Evolutionary conservation across 2,329 filamentous ascomycete species (phyloP), one percentile per base, ranked within the genome.

Genomic region (Diaporthe destruens): DNA sequence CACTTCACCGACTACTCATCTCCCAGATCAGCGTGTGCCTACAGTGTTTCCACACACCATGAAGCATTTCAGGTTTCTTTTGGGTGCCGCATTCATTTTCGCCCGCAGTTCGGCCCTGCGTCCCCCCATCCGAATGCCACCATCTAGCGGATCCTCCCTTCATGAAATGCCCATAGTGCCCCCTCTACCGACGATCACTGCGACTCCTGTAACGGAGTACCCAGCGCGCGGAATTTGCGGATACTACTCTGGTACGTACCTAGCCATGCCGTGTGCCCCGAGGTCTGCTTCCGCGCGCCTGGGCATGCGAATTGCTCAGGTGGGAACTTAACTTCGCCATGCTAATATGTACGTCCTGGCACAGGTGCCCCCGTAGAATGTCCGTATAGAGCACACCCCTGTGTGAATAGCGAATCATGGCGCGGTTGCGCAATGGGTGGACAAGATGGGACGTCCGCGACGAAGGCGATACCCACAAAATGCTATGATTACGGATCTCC

Each of bases 371-470:
- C 36, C 3, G 7, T 61, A 1, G 3, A 18, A 0, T 61, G 56
- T 9, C 16, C 6, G 6, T 1, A 3, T 11, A 6, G 3, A 18
- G 2, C 20, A n/a, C 3, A 1, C 4, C 18, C 39, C 5, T 61
- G 57, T 7, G 9, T 14, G 3, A 47, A 61, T 5, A 61, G 57
- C 25, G 39, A 9, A n/a, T 61, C 57, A 6, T 61, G 57, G 57
- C 57, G 57, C 39, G 57, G 57, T 16, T 61, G 57, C 25, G 14
- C 23, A 6, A 14, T 12, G 11, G 0, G 0, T 1, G 6, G 9
- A 3, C 7, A 1, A n/a, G 3, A 18, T 1, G 25, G 2, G 5
- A 1, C 23, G 7, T 3, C 4, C 6, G 16, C 11, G 7, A 20
- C 20, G 1, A 3, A 6, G 25, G 14, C 12, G 12, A 20, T 63